Percentiles rank a stretch among this genome's conserved stretches.
These are phyloP conservation scores for Singerocomus inundabilis DNA, from an alignment of 1,284 basidiomycete genomes.

Conservation along the genomic window DNA sequence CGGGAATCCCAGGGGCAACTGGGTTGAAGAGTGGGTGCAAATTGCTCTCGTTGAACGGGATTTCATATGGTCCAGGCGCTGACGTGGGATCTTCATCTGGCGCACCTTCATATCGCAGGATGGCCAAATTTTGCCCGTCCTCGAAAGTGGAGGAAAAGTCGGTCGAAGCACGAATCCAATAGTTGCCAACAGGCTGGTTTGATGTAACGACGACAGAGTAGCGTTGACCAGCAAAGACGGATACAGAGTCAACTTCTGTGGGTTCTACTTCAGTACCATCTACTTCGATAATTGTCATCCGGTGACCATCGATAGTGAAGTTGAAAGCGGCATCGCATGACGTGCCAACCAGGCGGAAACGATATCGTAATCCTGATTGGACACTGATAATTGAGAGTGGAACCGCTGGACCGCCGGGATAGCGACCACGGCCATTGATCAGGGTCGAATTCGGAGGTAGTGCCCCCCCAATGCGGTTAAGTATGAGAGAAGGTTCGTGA, in stretches of 20 bases:
- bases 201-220: constrained; percentile 39
- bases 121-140: constrained; percentile 47
- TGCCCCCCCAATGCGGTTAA: background rate
- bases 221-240: constrained; percentile 41
- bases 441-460: constrained; percentile 38
- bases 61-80: constrained; percentile 28
- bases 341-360: constrained; percentile 36
- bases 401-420: constrained; percentile 30
- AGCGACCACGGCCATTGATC: constrained; percentile 51
- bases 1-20: constrained; percentile 30
- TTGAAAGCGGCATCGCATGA: constrained; percentile 37
- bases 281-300: constrained; percentile 47
- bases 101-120: constrained; percentile 53
- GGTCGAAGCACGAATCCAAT: constrained; percentile 42
- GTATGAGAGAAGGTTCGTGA: constrained; percentile 18
- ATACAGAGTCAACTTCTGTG: constrained; percentile 39
- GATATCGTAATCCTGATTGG: constrained; percentile 26
- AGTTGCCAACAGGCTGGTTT: constrained; percentile 37
- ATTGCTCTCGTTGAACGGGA: constrained; percentile 30
- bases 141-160: constrained; percentile 25
- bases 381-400: constrained; percentile 37
- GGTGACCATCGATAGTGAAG: constrained; percentile 44
- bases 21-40: constrained; percentile 37
- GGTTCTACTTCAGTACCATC: constrained; percentile 46
- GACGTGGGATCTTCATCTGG: constrained; percentile 42